Base-by-base conservation (phyloP, 495 filamentous ascomycete species). In the Cenococcum geophilum region DNA sequence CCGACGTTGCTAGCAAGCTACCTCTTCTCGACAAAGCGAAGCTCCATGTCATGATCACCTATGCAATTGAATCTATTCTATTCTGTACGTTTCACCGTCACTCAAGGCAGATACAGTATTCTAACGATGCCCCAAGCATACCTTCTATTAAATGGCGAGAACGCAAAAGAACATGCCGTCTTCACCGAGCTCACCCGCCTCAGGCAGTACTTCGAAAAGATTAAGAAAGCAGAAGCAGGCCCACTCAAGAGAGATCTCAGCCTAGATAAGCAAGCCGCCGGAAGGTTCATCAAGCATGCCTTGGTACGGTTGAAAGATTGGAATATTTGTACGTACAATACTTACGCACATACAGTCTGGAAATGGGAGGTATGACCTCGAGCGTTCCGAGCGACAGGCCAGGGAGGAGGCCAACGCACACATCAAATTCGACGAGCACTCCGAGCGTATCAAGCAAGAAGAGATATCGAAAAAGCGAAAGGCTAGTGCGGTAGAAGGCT, bases 1-100 rank as follows among this genome's bases (percentile, higher is more conserved):
- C 82, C 22, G 83, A 87, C 53, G 78, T 80, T 9, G 83, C 89
- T 5, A 83, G 80, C 58, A 93, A 89, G 72, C 77, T 98, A 35
- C 91, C 95, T 1, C 79, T 98, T 10, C 77, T 97, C 58, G 93
- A 98, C 78, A 93, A 89, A 73, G 92, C 93, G 20, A 95, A 96
- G 75, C 83, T 96, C 59, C 89, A 93, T 68, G 86, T 95, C 18
- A 73, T 93, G 34, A 76, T 83, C 49, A 86, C 89, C 0, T 97
- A 97, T 71, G 82, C 91, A 0, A 83, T 98, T 54, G 91, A 97
- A 64, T 95, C 90, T n/a, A 76, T 96, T 14, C 72, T 97, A 21
- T 97, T 95, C 74, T 92, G 89, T 95, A 74, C 60, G 84, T 72
- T 23, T 16, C 16, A 3, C 25, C 16, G 14, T 49, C 3, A 23